These are phyloP conservation scores for Phaffia tasmanica DNA, from an alignment of 768 basidiomycete species.

Conservation along the genomic window DNA sequence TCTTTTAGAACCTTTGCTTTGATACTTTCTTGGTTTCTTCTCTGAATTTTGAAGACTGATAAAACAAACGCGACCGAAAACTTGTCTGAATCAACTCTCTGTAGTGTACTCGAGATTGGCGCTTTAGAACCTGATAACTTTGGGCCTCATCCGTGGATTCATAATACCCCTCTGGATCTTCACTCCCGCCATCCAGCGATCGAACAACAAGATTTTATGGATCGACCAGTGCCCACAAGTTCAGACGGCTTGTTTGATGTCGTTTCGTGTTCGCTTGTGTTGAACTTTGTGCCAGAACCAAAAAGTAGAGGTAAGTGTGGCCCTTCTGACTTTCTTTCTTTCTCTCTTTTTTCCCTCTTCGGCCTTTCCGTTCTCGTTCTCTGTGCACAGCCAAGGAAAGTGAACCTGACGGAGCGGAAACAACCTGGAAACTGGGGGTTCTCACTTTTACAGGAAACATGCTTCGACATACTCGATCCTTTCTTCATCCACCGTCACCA, in stretches of 20 bases:
- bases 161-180: constrained; percentile 65
- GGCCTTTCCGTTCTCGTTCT: not conserved
- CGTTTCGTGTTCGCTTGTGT: constrained; percentile 73
- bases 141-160: constrained; percentile 58
- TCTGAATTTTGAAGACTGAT: too few species aligned
- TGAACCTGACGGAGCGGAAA: not conserved
- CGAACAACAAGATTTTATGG: constrained; percentile 72
- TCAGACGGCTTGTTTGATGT: constrained; percentile 58
- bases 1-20: not conserved
- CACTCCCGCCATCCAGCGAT: constrained; percentile 76
- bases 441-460: constrained; percentile 48
- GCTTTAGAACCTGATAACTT: constrained; percentile 80
- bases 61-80: too few species aligned
- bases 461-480: constrained; percentile 40
- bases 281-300: constrained; percentile 75
- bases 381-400: too few species aligned
- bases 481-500: constrained; percentile 41
- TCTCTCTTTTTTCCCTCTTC: not conserved
- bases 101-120: constrained; percentile 75
- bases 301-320: constrained; percentile 55
- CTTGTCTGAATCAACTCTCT: too few species aligned
- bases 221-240: constrained; percentile 44
- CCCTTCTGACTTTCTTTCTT: not conserved
- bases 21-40: not conserved
- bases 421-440: not conserved